Conservation (phyloP, 208 protist species). For the Acanthamoeba quina region DNA sequence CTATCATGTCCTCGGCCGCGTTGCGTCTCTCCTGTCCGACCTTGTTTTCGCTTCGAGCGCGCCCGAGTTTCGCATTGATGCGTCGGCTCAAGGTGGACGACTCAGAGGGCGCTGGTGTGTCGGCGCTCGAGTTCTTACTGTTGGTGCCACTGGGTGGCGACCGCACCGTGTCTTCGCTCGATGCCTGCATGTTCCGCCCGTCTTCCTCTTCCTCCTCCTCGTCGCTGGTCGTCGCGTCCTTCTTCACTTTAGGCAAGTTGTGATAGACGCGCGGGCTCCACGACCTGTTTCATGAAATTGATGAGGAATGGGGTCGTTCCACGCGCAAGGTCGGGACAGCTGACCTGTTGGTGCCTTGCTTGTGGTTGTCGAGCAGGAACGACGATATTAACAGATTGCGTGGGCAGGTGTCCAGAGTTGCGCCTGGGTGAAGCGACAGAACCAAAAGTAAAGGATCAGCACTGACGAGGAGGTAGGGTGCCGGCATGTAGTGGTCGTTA, state of each 20-base stretch:
- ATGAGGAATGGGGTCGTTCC: no score
- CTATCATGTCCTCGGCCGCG: no score
- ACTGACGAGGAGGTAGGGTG: neutral
- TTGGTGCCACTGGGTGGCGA: neutral
- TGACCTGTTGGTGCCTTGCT: neutral
- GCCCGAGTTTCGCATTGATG: no score
- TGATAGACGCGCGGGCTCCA: conserved; percentile 69
- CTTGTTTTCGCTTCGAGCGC: no score
- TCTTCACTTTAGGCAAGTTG: conserved; percentile 12
- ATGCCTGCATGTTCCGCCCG: neutral
- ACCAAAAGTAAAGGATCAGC: no score
- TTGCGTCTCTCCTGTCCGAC: no score
- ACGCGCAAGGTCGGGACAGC: neutral
- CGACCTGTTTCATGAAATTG: no score
- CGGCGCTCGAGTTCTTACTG: neutral
- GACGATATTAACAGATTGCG: conserved; percentile 53
- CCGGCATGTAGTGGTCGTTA: neutral
- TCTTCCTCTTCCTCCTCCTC: neutral
- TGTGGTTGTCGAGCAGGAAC: conserved; percentile 64
- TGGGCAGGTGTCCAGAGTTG: conserved; percentile 27
- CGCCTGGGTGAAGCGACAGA: no score
- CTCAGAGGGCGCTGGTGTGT: no score
- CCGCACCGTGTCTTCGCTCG: no score
- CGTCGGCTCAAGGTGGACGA: no score
- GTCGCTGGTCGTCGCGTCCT: neutral